Conservation (phyloP, 2,329 filamentous ascomycete species). For the Neonectria coccinea region DNA sequence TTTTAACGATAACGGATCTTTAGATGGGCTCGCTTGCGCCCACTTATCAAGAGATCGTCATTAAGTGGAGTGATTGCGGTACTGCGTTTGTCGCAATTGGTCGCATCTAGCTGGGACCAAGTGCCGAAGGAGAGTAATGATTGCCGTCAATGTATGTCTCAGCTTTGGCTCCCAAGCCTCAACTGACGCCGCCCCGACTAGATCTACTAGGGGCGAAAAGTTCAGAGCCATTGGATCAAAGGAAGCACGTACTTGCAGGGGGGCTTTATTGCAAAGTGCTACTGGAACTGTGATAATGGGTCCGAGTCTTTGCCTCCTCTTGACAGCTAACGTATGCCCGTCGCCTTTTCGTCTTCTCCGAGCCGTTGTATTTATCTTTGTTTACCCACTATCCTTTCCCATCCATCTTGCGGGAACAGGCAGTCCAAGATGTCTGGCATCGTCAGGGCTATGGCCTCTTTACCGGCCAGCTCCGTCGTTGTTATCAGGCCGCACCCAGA, state of each 20-base stretch:
- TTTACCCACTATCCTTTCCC: not conserved
- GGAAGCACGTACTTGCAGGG: not conserved
- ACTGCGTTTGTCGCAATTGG: too few species aligned
- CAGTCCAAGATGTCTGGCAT: not conserved
- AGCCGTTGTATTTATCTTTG: not conserved
- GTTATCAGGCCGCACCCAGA: constrained; percentile 16
- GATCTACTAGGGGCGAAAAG: not conserved
- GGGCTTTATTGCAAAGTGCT: not conserved
- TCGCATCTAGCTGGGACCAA: not conserved
- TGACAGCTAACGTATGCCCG: not conserved
- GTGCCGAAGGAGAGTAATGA: not conserved
- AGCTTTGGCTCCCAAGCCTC: not conserved
- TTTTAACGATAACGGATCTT: not conserved
- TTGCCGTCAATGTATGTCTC: not conserved
- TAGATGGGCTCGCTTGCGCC: not conserved
- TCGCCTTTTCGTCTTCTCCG: not conserved
- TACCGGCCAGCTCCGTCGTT: not conserved
- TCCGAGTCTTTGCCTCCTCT: not conserved
- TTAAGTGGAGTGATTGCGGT: not conserved
- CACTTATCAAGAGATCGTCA: not conserved
- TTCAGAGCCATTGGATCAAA: not conserved
- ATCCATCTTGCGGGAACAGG: not conserved
- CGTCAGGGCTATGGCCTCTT: not conserved
- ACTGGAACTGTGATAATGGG: not conserved
- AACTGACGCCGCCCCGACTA: not conserved